Evolutionary conservation across 2,329 filamentous ascomycete species (phyloP).

Genomic region (Lasiodiplodia theobromae): DNA sequence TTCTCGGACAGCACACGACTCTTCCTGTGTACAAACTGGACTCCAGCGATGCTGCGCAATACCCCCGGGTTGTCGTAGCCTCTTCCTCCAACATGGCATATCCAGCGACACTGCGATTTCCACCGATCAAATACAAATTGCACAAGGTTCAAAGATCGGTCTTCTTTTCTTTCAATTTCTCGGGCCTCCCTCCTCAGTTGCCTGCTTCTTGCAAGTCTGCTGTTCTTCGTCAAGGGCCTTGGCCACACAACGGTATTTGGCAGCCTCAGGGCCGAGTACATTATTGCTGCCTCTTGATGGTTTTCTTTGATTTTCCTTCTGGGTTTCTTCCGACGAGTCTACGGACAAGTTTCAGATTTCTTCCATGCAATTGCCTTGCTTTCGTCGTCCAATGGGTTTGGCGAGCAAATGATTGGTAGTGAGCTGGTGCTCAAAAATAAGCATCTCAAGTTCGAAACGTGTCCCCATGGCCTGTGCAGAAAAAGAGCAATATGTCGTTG

Average conservation of each 20-base stretch:
- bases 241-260: not conserved
- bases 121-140: slow-evolving; percentile 1
- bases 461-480: slow-evolving; percentile 6
- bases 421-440: not conserved
- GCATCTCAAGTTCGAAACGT: slow-evolving; percentile 4
- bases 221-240: not conserved
- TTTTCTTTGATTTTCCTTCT: not conserved
- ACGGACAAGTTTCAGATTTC: not conserved
- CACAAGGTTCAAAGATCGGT: not conserved
- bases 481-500: slow-evolving; percentile 4
- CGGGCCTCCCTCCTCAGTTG: not conserved
- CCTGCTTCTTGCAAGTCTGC: not conserved
- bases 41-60: slow-evolving; percentile 6
- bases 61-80: not conserved
- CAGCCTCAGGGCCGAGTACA: not conserved
- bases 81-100: not conserved
- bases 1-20: not conserved
- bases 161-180: not conserved
- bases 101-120: not conserved
- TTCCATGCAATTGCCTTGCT: not conserved
- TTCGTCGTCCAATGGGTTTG: not conserved
- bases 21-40: not conserved
- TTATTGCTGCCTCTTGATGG: not conserved
- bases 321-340: not conserved
- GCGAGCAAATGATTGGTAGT: not conserved